These are phyloP conservation scores for Ganoderma multipileum DNA, from an alignment of 1,284 basidiomycete species.

Conservation along the genomic window DNA sequence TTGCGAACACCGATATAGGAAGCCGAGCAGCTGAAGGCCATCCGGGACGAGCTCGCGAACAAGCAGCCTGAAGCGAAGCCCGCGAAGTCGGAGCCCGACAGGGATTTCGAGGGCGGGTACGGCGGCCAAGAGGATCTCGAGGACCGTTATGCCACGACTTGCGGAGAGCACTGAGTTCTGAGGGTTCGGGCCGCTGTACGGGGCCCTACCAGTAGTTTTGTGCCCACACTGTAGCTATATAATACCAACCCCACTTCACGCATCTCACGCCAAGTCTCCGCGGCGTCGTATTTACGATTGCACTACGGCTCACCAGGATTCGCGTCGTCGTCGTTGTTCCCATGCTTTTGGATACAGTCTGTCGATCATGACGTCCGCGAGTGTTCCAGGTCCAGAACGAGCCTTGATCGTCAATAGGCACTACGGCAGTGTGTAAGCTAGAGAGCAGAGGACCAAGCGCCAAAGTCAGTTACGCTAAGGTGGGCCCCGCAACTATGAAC, in stretches of 20 bases:
- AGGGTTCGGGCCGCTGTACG: background rate
- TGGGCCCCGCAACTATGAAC: background rate
- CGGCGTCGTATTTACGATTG: background rate
- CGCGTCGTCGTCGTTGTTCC: background rate
- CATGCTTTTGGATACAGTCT: no score
- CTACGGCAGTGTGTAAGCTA: background rate
- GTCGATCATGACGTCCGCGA: no score
- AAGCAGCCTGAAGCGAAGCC: slow-evolving; percentile 14
- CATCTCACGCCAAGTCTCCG: no score
- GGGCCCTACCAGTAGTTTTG: background rate
- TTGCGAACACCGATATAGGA: slow-evolving; percentile 24
- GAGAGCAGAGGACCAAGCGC: background rate
- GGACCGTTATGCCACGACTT: slow-evolving; percentile 56
- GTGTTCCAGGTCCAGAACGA: no score
- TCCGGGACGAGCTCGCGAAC: slow-evolving; percentile 35
- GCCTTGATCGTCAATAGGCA: background rate
- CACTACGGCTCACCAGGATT: background rate
- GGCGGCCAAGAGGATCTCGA: slow-evolving; percentile 57
- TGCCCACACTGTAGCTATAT: background rate
- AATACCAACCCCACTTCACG: background rate
- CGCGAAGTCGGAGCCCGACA: slow-evolving; percentile 23
- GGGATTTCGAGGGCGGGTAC: slow-evolving; percentile 53
- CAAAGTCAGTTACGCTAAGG: background rate
- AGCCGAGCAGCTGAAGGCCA: slow-evolving; percentile 41
- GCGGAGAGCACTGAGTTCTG: slow-evolving; percentile 48